A percentile compares a stretch with the other conserved stretches of the same genome.
Conservation (phyloP, 345 rosid genomes). For the Brassica nigra region DNA sequence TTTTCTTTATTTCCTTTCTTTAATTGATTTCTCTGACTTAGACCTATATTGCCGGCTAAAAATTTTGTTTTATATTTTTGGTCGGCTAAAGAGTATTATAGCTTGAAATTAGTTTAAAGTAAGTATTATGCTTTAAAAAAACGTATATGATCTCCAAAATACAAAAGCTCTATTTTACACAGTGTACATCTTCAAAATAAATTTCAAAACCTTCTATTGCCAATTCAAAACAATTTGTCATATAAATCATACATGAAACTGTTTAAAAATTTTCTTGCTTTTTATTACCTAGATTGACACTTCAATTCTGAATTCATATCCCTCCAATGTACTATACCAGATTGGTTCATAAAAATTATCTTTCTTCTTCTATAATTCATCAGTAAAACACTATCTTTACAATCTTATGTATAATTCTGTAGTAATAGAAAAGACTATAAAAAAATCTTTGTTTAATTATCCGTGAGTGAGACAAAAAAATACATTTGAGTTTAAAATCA, state of each 20-base stretch:
- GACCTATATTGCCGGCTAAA: background rate
- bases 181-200: too few species aligned
- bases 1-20: conserved; percentile 12
- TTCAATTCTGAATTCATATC: background rate
- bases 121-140: background rate
- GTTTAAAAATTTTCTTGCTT: too few species aligned
- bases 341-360: background rate
- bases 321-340: background rate
- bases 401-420: background rate
- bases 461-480: background rate
- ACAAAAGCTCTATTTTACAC: background rate
- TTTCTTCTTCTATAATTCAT: too few species aligned
- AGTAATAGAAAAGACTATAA: background rate
- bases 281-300: background rate
- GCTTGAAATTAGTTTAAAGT: background rate
- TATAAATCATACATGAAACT: background rate
- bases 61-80: background rate
- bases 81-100: background rate
- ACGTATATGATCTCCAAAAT: background rate
- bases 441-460: background rate
- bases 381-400: background rate
- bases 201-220: background rate
- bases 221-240: background rate
- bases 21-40: conserved; percentile 20
- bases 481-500: background rate